Evolutionary conservation across 148 eudicot species (phyloP).

Genomic region (Persicaria maculosa): DNA sequence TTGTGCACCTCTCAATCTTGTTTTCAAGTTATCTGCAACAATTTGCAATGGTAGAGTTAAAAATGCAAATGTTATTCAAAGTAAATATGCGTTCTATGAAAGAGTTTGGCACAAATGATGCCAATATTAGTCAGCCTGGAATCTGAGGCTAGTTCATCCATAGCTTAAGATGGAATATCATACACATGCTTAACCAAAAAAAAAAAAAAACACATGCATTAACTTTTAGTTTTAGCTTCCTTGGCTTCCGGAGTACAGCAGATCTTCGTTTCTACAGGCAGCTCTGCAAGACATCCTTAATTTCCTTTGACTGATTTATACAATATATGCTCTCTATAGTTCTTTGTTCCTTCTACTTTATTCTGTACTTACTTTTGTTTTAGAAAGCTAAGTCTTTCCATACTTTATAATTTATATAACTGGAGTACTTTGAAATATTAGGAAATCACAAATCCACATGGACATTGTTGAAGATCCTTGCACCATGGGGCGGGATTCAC

Average conservation of each 20-base stretch:
- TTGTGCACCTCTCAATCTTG: not conserved
- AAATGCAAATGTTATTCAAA: not conserved
- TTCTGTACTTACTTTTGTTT: not conserved
- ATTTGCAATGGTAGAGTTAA: not conserved
- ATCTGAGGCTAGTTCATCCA: no score
- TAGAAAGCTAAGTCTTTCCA: not conserved
- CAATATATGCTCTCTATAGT: not conserved
- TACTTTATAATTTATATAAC: not conserved
- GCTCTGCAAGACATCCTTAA: not conserved
- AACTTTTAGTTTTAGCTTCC: not conserved
- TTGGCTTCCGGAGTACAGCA: not conserved
- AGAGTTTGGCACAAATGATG: not conserved
- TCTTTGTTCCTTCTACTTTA: not conserved
- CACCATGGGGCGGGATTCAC: constrained; percentile 7
- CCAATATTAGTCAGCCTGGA: not conserved
- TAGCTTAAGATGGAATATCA: not conserved
- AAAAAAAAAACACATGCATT: not conserved
- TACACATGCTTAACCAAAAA: not conserved
- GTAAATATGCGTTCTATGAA: not conserved
- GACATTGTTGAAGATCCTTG: constrained; percentile 9
- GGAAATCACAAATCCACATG: not conserved
- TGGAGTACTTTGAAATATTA: not conserved
- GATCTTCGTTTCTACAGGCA: not conserved
- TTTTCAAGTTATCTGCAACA: constrained; percentile 3
- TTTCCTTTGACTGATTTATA: not conserved